These are phyloP conservation scores for Naganishia friedmannii DNA, from an alignment of 768 basidiomycete genomes.

Conservation along the genomic window DNA sequence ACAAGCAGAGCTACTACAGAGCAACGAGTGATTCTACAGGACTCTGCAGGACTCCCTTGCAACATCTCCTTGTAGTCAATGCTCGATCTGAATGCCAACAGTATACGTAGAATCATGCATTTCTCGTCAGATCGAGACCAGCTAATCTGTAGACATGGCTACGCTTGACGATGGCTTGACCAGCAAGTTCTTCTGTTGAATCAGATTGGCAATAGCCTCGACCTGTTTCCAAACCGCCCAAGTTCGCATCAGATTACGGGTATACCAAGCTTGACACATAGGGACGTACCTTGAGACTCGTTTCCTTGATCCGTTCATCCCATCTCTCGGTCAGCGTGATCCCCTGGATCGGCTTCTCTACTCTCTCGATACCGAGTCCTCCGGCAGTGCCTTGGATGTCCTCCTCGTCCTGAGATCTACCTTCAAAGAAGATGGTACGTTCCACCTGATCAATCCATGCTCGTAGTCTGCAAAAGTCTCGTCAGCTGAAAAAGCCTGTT, in stretches of 20 bases:
- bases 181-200: slow-evolving; percentile 25
- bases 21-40: too few species aligned
- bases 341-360: slow-evolving; percentile 69
- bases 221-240: slow-evolving; percentile 8
- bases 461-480: slow-evolving; percentile 56
- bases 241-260: neutral
- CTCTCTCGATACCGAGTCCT: slow-evolving; percentile 80
- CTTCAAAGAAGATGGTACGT: slow-evolving; percentile 89
- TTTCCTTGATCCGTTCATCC: slow-evolving; percentile 88
- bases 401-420: slow-evolving; percentile 71
- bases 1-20: too few species aligned
- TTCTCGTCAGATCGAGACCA: neutral
- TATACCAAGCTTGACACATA: too few species aligned
- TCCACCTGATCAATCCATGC: slow-evolving; percentile 96
- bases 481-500: slow-evolving; percentile 25
- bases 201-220: slow-evolving; percentile 30
- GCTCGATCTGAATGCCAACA: too few species aligned
- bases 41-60: too few species aligned
- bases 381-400: slow-evolving; percentile 92
- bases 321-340: slow-evolving; percentile 91
- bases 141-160: slow-evolving; percentile 4
- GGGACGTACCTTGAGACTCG: slow-evolving; percentile 73
- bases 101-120: too few species aligned
- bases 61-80: too few species aligned
- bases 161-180: neutral